These are phyloP conservation scores for Eucalyptus rudis DNA, from an alignment of 345 rosid genomes.

Conservation along the genomic window DNA sequence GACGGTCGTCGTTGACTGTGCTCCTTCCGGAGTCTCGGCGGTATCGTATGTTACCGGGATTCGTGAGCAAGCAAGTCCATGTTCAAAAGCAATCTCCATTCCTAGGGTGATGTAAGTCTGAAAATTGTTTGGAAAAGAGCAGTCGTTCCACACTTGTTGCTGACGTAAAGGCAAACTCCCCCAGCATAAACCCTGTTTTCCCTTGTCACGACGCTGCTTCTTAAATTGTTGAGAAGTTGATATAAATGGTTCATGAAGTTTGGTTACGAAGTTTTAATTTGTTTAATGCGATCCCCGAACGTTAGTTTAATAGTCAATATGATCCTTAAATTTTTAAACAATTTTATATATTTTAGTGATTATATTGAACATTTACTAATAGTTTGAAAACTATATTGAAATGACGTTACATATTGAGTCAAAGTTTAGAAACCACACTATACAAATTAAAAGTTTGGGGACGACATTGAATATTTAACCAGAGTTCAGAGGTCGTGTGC, in stretches of 20 bases:
- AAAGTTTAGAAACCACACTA: accelerated
- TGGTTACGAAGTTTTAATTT: accelerated
- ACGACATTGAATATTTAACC: accelerated
- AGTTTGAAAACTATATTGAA: background rate
- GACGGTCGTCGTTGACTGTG: background rate
- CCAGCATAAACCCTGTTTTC: background rate
- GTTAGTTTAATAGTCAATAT: accelerated
- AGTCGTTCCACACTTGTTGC: background rate
- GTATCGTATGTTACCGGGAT: background rate
- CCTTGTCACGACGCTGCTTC: background rate
- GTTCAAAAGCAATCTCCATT: background rate
- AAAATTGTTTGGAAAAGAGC: background rate
- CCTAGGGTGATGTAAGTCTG: background rate
- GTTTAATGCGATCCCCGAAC: accelerated
- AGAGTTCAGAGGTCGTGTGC: accelerated
- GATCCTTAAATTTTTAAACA: accelerated
- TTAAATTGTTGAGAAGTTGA: too few relatives aligned
- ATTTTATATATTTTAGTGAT: background rate
- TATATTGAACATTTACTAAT: background rate
- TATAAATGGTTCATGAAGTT: too few relatives aligned
- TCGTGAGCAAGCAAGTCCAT: background rate
- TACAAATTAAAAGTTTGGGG: accelerated
- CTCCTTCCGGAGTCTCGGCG: background rate
- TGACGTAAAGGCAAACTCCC: background rate
- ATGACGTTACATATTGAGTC: too few relatives aligned